Evolutionary conservation across 106 monocot genomes (phyloP).

Genomic region (Narthecium ossifragum): DNA sequence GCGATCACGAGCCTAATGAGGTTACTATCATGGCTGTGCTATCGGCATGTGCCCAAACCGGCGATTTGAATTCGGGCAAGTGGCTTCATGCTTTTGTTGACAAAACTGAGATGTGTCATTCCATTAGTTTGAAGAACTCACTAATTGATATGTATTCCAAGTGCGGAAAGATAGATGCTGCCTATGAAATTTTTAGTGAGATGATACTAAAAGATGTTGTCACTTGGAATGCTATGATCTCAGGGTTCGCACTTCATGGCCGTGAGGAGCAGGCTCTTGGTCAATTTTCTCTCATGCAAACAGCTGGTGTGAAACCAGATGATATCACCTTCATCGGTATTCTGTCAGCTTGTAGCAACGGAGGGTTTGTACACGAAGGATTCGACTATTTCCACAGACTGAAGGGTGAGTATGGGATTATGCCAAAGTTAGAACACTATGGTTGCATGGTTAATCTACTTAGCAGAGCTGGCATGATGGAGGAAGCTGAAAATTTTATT

Average conservation of each 20-base stretch:
- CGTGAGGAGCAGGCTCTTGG: constrained; percentile 9
- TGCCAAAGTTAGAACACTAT: constrained; percentile 28
- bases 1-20: no score
- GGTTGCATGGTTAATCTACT: constrained; percentile 54
- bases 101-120: no score
- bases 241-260: constrained; percentile 39
- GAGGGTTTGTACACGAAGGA: constrained; percentile 32
- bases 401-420: constrained; percentile 6
- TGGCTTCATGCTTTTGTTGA: no score
- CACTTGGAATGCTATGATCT: constrained; percentile 48
- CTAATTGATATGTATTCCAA: constrained; percentile 70
- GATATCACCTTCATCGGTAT: no score
- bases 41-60: no score
- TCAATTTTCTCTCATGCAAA: constrained; percentile 19
- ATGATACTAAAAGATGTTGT: constrained; percentile 26
- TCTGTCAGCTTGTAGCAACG: constrained; percentile 40
- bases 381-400: constrained; percentile 21
- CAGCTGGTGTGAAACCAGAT: constrained; percentile 20
- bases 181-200: constrained; percentile 22
- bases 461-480: constrained; percentile 35
- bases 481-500: constrained; percentile 31
- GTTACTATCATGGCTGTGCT: no score
- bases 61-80: no score
- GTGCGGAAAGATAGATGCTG: constrained; percentile 33
- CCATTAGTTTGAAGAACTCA: constrained; percentile 35